Evolutionary conservation across 331 rosid species (phyloP), one percentile per base, ranked within the genome.

Genomic region (Acacia pycnantha): DNA sequence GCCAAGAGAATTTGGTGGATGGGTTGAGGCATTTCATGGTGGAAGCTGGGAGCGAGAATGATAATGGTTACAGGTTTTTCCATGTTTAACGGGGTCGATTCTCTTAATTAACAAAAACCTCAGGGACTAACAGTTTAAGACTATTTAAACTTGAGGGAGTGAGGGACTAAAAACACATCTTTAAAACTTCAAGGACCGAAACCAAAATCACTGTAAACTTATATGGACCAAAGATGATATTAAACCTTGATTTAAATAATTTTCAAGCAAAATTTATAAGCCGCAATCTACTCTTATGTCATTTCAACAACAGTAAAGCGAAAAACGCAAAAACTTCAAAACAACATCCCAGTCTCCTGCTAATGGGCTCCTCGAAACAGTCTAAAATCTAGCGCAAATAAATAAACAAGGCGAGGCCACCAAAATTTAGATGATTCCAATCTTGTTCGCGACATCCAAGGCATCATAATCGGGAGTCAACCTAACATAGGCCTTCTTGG

Each of bases 361-460:
- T 47, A 27, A 48, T 41, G 54, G 67, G 66, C 78, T 75, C 78
- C 81, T 70, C 11, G 58, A 68, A 72, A 79, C 66, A 73, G 47
- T 8, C 16, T 56, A 71, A 13, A 51, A 73, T 71, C 86, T 61
- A 70, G 68, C 8, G 33, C 47, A 59, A 56, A 51, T 33, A 80
- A 73, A 82, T 12, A 65, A 33, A 40, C 51, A 19, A 3, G 31
- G 64, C 15, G 58, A 76, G 47, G 76, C 82, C 70, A 47, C 66
- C 26, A 48, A 48, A 9, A 58, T 3, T 91, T 90, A 93, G 86
- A 93, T 93, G 65, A 93, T 91, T 1, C 98, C 98, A 27, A 93
- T 93, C 84, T 93, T 93, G 97, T 93, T 93, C 11, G 98, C 98
- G 47, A 93, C 98, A 72, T 93, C 98, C 90, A 93, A 82, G 31